These are phyloP conservation scores for Waitea zeae DNA, from an alignment of 1,284 basidiomycete genomes.

Conservation along the genomic window DNA sequence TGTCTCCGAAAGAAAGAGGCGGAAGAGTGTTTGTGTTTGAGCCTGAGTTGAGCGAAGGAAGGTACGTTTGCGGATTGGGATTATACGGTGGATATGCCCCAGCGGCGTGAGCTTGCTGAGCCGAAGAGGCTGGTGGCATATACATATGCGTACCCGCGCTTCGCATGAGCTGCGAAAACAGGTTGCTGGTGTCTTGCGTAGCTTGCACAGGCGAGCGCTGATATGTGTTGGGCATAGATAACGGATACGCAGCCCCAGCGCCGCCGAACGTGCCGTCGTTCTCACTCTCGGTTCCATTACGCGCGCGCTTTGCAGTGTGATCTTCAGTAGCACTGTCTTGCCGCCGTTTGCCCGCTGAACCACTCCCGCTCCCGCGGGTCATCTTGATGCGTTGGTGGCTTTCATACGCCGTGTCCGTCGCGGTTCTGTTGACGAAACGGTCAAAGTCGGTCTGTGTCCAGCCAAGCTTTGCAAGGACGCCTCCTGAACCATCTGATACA, in stretches of 20 bases:
- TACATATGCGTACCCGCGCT: conserved; percentile 46
- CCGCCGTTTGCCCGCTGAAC: too few species aligned
- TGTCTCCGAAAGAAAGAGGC: too few species aligned
- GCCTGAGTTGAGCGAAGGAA: too few species aligned
- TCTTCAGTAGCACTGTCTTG: too few species aligned
- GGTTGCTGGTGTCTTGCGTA: conserved; percentile 26
- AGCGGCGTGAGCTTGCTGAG: conserved; percentile 18
- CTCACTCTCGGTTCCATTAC: too few species aligned
- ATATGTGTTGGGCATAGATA: too few species aligned
- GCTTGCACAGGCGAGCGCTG: too few species aligned
- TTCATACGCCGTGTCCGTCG: conserved; percentile 85
- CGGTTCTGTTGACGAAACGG: conserved; percentile 63
- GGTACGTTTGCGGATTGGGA: conserved; percentile 5
- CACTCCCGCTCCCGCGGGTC: conserved; percentile 6
- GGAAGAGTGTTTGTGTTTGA: too few species aligned
- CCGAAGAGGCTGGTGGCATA: conserved; percentile 23
- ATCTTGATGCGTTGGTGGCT: conserved; percentile 59
- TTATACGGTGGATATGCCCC: conserved; percentile 23
- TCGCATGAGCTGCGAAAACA: conserved; percentile 49
- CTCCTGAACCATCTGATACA: conserved; percentile 70
- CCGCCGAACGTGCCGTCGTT: too few species aligned
- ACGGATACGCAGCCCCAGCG: too few species aligned
- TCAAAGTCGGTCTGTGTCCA: conserved; percentile 66
- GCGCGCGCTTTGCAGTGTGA: too few species aligned
- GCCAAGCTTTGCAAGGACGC: conserved; percentile 63